phyloP scores from a whole-genome alignment of 2,329 filamentous ascomycete genomes.

The Fusarium coicis region DNA sequence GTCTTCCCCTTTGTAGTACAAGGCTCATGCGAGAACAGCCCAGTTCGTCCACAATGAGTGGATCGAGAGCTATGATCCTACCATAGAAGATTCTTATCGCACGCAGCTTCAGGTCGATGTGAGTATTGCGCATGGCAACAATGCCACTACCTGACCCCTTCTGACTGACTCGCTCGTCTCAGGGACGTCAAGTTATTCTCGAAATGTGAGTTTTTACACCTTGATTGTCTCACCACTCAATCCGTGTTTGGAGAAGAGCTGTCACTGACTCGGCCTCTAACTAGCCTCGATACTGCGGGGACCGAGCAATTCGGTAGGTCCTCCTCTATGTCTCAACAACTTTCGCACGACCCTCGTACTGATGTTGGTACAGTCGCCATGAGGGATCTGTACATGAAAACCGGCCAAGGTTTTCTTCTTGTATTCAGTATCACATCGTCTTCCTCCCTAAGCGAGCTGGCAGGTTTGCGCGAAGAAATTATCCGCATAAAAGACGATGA shows the following conservation, averaged over 20 bases:
- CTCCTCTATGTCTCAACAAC: constrained; percentile 33
- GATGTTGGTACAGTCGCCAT: constrained; percentile 62
- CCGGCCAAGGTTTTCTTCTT: constrained; percentile 88
- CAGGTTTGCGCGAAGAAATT: constrained; percentile 86
- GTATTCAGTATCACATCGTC: constrained; percentile 92
- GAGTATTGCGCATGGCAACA: constrained; percentile 53
- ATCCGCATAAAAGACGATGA: constrained; percentile 91
- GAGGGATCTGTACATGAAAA: constrained; percentile 92
- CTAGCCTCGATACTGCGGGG: constrained; percentile 85
- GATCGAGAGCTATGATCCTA: constrained; percentile 88
- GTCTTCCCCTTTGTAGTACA: constrained; percentile 22
- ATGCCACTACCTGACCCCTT: constrained; percentile 12
- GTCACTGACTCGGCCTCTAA: constrained; percentile 54
- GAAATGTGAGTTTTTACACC: constrained; percentile 75
- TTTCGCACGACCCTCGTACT: constrained; percentile 31
- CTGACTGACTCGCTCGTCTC: constrained; percentile 47
- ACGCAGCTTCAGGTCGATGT: constrained; percentile 86
- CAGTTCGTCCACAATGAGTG: constrained; percentile 95
- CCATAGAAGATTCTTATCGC: constrained; percentile 81
- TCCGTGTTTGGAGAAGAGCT: constrained; percentile 27
- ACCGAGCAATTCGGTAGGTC: constrained; percentile 90
- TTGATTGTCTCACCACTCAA: constrained; percentile 1
- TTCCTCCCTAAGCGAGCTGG: constrained; percentile 84
- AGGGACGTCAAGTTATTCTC: constrained; percentile 88
- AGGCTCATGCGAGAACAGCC: constrained; percentile 60